Base-by-base conservation (phyloP, 164 flowering plant genomes). In the Vitis cinerea region DNA sequence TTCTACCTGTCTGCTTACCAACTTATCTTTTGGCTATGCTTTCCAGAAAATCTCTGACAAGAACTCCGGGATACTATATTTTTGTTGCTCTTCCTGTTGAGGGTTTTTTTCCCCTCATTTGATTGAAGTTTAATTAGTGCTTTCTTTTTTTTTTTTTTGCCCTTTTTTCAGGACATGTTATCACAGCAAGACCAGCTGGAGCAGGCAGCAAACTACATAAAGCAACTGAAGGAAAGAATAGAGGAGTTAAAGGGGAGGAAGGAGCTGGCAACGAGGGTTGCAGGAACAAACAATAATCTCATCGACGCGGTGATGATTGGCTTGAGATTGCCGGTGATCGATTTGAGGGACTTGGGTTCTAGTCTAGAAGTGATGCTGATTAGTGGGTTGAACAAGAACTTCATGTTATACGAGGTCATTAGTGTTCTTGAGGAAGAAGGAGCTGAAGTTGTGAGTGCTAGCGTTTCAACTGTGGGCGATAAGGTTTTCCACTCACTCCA, bases 381-480 rank as follows among this genome's bases (percentile, higher is more conserved):
- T 0, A 80, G 64, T 64, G 84, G 84, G 16, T 19, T 77, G 56
- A 60, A 66, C 3, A 81, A 77, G 66, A 83, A 83, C 48, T 81
- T 85, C 74, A 78, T 66, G 82, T 50, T 82, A 7, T 72, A 63
- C 73, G 75, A 86, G 73, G 82, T 85, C 3, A 75, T 88, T 8
- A 67, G 72, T 53, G 69, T 82, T 66, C 75, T 88, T 61, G 77
- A 81, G 48, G 80, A 84, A 72, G 86, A 81, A 78, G 87, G 90
- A 55, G 86, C 83, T 63, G 83, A 78, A 55, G 88, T 87, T 31
- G 75, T 83, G 8, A 77, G 72, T 57, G 86, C 86, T 30, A 82
- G 60, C 63, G 65, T 75, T 69, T 79, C 80, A 11, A 65, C 61
- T 11, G 73, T 66, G 2, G 83, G 85, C 1, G 78, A 77, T 37